Percentiles rank a stretch among this genome's conserved stretches.
phyloP scores from a whole-genome alignment of 2,329 filamentous ascomycete species.

The Fusarium miscanthi region DNA sequence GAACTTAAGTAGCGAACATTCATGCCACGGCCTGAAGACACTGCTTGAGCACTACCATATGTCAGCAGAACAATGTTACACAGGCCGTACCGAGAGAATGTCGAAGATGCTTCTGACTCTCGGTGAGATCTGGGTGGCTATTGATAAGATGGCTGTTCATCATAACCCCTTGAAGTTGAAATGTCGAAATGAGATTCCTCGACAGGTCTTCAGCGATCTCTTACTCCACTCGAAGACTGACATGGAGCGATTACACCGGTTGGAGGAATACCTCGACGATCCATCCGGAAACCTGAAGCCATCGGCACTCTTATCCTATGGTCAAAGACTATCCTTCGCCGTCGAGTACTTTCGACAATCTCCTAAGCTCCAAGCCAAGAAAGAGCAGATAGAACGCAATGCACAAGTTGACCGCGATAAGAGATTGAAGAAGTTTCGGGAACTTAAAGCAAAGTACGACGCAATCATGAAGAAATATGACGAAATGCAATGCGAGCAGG shows the following conservation, averaged over 20 bases:
- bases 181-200: slow-evolving; percentile 59
- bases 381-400: slow-evolving; percentile 50
- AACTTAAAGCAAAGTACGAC: slow-evolving; percentile 3
- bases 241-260: slow-evolving; percentile 55
- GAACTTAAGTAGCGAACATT: slow-evolving; percentile 32
- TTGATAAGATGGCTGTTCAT: slow-evolving; percentile 59
- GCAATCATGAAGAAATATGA: slow-evolving; percentile 21
- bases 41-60: slow-evolving; percentile 53
- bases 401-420: slow-evolving; percentile 44
- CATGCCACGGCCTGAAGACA: slow-evolving; percentile 45
- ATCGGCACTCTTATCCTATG: slow-evolving; percentile 36
- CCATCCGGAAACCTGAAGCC: background rate
- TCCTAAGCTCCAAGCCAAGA: slow-evolving; percentile 46
- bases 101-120: slow-evolving; percentile 68
- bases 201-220: slow-evolving; percentile 55
- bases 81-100: slow-evolving; percentile 54
- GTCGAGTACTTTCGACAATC: slow-evolving; percentile 37
- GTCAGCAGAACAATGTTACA: slow-evolving; percentile 49
- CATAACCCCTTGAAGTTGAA: slow-evolving; percentile 55
- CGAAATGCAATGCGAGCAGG: background rate
- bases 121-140: slow-evolving; percentile 68
- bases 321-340: slow-evolving; percentile 21
- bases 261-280: slow-evolving; percentile 58
- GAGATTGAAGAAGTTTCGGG: slow-evolving; percentile 28
- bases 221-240: slow-evolving; percentile 57